Evolutionary conservation across 495 filamentous ascomycete genomes (phyloP).

Genomic region (Podospora australis): DNA sequence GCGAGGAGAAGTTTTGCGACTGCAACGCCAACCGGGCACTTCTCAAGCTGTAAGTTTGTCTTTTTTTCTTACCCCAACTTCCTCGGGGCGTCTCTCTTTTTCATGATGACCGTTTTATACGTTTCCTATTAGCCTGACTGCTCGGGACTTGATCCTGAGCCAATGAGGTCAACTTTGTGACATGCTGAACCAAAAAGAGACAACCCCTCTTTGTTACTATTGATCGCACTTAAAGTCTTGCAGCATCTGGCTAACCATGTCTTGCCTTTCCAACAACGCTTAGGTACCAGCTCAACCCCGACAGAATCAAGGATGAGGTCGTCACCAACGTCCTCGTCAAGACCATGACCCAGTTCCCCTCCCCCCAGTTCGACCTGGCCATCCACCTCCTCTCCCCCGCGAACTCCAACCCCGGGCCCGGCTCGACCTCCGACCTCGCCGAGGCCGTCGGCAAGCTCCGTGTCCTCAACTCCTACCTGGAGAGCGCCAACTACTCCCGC

Average conservation of each 20-base stretch:
- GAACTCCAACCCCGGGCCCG: slow-evolving; percentile 32
- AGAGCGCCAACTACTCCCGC: slow-evolving; percentile 72
- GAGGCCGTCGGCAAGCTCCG: slow-evolving; percentile 90
- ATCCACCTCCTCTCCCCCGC: slow-evolving; percentile 74
- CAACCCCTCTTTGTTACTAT: slow-evolving; percentile 4
- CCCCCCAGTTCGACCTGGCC: slow-evolving; percentile 88
- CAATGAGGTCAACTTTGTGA: slow-evolving; percentile 51
- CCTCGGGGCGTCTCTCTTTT: slow-evolving; percentile 9
- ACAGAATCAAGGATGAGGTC: slow-evolving; percentile 91
- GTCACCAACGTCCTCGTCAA: slow-evolving; percentile 99
- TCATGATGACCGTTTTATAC: slow-evolving; percentile 66
- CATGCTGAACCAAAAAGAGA: slow-evolving; percentile 49
- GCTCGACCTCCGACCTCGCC: slow-evolving; percentile 52
- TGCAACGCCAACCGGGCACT: slow-evolving; percentile 93
- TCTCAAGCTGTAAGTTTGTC: slow-evolving; percentile 83
- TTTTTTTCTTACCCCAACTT: slow-evolving; percentile 3
- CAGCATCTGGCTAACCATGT: slow-evolving; percentile 16
- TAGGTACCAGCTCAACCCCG: slow-evolving; percentile 99
- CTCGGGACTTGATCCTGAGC: slow-evolving; percentile 39
- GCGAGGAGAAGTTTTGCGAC: slow-evolving; percentile 89
- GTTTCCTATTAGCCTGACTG: slow-evolving; percentile 98
- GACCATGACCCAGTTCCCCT: slow-evolving; percentile 93
- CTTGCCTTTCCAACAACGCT: not conserved
- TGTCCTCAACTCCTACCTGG: slow-evolving; percentile 75
- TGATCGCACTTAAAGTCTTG: not conserved